Percentiles rank a stretch among this genome's conserved stretches.
phyloP scores from a whole-genome alignment of 352 stramenopile genomes.

The Hyaloperonospora brassicae region DNA sequence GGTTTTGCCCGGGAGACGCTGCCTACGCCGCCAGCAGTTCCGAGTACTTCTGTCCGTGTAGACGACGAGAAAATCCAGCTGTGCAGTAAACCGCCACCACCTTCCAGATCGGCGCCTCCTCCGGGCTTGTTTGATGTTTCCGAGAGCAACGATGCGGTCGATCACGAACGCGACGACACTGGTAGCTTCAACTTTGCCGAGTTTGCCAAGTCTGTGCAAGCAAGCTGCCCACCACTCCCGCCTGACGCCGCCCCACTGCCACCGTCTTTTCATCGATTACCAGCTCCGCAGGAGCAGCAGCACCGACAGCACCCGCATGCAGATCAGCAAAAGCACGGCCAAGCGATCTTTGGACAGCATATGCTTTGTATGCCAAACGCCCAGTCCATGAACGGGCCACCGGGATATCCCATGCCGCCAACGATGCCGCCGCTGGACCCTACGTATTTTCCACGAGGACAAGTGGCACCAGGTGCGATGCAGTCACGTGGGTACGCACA shows the following conservation, averaged over 20 bases:
- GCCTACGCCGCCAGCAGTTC: slow-evolving; percentile 7
- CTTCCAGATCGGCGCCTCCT: slow-evolving; percentile 15
- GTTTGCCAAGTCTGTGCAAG: slow-evolving; percentile 41
- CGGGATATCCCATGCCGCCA: slow-evolving; percentile 19
- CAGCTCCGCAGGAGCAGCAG: slow-evolving; percentile 12
- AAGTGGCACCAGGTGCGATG: slow-evolving; percentile 20
- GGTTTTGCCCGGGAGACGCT: slow-evolving; percentile 40
- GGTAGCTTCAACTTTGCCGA: slow-evolving; percentile 39
- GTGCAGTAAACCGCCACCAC: slow-evolving; percentile 15
- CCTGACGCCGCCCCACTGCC: slow-evolving; percentile 9
- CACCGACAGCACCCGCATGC: slow-evolving; percentile 15
- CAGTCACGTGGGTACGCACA: slow-evolving; percentile 22
- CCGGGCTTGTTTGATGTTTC: slow-evolving; percentile 14
- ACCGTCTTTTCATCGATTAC: slow-evolving; percentile 12
- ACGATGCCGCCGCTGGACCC: slow-evolving; percentile 26
- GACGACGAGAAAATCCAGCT: slow-evolving; percentile 4
- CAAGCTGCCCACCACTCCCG: slow-evolving; percentile 17
- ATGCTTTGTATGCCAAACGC: slow-evolving; percentile 14
- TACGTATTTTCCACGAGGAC: slow-evolving; percentile 26
- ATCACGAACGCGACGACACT: slow-evolving; percentile 7
- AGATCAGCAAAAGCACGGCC: slow-evolving; percentile 22
- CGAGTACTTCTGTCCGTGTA: slow-evolving; percentile 5
- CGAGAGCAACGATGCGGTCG: slow-evolving; percentile 6
- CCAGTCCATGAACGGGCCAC: slow-evolving; percentile 15
- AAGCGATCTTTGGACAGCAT: slow-evolving; percentile 15